Evolutionary conservation across 2,329 filamentous ascomycete genomes (phyloP).

Genomic region (Fusarium lyarnte): DNA sequence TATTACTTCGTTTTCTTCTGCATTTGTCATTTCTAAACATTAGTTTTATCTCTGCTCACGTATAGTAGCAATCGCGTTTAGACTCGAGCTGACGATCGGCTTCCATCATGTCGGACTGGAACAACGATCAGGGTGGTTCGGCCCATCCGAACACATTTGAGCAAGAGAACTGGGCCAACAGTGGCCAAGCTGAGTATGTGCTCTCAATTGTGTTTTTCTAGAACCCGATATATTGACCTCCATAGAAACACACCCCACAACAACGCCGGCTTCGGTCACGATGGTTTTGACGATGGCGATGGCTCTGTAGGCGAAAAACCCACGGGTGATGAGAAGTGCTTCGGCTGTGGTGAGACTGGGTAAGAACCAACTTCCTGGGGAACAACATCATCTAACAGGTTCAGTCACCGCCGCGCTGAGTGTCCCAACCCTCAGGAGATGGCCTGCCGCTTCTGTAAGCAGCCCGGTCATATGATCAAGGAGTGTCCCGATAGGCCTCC

Average conservation of each 20-base stretch:
- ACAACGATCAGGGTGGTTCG: conserved; percentile 8
- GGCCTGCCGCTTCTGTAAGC: conserved; percentile 57
- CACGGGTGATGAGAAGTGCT: conserved; percentile 42
- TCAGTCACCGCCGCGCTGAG: conserved; percentile 47
- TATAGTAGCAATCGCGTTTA: background rate
- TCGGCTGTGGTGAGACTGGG: conserved; percentile 51
- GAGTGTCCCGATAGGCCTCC: conserved; percentile 71
- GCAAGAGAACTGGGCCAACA: conserved; percentile 2
- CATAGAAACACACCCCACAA: conserved; percentile 9
- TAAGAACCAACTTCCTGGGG: conserved; percentile 18
- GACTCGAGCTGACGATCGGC: background rate
- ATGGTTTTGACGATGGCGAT: conserved; percentile 5
- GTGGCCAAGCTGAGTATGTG: conserved; percentile 10
- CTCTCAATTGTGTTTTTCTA: background rate
- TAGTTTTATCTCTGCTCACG: background rate
- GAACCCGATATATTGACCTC: background rate
- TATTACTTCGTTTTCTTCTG: background rate
- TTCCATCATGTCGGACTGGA: conserved; percentile 24
- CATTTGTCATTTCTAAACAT: background rate
- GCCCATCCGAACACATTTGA: background rate
- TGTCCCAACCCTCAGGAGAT: conserved; percentile 48
- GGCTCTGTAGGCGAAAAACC: conserved; percentile 4
- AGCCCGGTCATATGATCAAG: conserved; percentile 63
- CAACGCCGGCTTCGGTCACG: background rate
- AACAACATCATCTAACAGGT: background rate